Base-by-base conservation (phyloP, 2,329 filamentous ascomycete species). In the Fusarium palustre region DNA sequence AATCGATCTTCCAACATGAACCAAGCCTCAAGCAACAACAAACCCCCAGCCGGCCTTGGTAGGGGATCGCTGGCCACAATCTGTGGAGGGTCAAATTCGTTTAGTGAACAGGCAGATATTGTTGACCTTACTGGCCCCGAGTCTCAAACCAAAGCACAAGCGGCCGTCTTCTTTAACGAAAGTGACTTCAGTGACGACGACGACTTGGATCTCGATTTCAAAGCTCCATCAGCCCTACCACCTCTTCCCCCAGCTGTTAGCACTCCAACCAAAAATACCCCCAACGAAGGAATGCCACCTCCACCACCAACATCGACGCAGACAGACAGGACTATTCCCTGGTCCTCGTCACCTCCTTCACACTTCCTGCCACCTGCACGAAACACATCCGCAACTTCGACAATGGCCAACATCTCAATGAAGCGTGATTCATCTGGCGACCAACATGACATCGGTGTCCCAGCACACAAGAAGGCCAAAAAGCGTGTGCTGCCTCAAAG, bases 171-270 rank as follows among this genome's bases (percentile, higher is more conserved):
- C 64, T 92, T 94, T 67, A 87, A 89, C 63, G 92, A 94, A 66
- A 90, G 95, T 72, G 94, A 97, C 75, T 96, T 97, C 70, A 93
- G 93, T 73, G 92, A 95, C 76, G 94, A 97, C 71, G 86, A 90
- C 22, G 87, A 93, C 57, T 83, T 97, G 25, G 92, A 92, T 65
- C 79, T 92, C 22, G 87, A 94, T 66, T 86, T 89, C 53, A 85
- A 92, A 61, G 85, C 88, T 61, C 88, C 90, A 0, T 79, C 82
- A 2, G 82, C 86, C 3, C 83, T 88, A 5, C 83, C 83, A 10
- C 18, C 79, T 71, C 69, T 72, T 8, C 78, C 73, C n/a, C 34
- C 33, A 22, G 34, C 34, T 67, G 56, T 72, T 5, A 30, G 38
- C 22, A 60, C 71, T 60, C 41, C 65, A 30, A 31, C 73, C n/a